These are phyloP conservation scores for Aspergillus pseudonomiae DNA, from an alignment of 2,329 filamentous ascomycete genomes.

Conservation along the genomic window DNA sequence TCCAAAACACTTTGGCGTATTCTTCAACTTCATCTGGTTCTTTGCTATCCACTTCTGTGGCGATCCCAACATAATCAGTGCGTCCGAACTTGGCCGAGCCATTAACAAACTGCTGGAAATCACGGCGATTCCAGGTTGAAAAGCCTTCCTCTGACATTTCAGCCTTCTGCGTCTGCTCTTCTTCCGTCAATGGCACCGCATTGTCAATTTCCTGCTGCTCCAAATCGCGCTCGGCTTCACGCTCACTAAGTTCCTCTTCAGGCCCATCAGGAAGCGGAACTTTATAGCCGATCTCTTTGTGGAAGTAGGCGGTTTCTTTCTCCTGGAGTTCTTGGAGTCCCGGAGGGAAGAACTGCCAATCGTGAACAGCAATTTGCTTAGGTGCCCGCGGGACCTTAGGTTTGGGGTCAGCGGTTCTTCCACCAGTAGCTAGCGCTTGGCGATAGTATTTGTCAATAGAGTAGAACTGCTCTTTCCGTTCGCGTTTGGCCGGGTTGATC, in stretches of 20 bases:
- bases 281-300: constrained; percentile 96
- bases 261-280: constrained; percentile 85
- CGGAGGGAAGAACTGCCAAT: constrained; percentile 95
- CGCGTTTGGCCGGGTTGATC: constrained; percentile 98
- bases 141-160: constrained; percentile 82
- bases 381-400: constrained; percentile 94
- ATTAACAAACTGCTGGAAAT: constrained; percentile 98
- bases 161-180: constrained; percentile 85
- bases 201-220: constrained; percentile 94
- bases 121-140: constrained; percentile 90
- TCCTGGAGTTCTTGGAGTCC: constrained; percentile 87
- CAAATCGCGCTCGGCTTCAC: constrained; percentile 81
- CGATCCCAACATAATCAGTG: constrained; percentile 80
- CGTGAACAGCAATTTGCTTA: constrained; percentile 87
- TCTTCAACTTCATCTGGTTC: constrained; percentile 79
- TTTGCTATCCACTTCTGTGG: constrained; percentile 90
- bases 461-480: constrained; percentile 96
- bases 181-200: constrained; percentile 82
- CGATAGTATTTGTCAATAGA: constrained; percentile 99
- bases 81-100: constrained; percentile 92
- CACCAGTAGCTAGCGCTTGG: constrained; percentile 81
- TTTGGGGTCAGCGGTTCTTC: constrained; percentile 78
- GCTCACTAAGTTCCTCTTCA: constrained; percentile 82
- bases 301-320: constrained; percentile 91
- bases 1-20: constrained; percentile 96